These are phyloP conservation scores for Toxicodendron radicans DNA, from an alignment of 345 rosid genomes.

Conservation along the genomic window DNA sequence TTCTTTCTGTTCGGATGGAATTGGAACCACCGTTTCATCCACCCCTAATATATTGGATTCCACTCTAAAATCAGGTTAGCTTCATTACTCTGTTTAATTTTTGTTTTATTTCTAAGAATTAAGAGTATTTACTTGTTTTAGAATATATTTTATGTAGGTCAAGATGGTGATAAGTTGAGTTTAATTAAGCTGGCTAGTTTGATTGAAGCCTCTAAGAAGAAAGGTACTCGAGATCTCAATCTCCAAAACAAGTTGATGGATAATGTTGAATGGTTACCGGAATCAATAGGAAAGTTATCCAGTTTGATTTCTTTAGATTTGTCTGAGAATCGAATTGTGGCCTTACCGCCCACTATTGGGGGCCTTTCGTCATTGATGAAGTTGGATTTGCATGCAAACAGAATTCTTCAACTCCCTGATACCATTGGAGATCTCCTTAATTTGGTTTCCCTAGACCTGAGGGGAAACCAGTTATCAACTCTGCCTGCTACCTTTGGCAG, in stretches of 20 bases:
- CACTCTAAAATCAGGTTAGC: constrained; percentile 60
- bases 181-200: constrained; percentile 90
- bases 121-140: background rate
- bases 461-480: constrained; percentile 73
- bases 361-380: constrained; percentile 72
- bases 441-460: constrained; percentile 62
- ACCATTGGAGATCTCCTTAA: constrained; percentile 71
- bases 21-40: constrained; percentile 36
- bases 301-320: constrained; percentile 65
- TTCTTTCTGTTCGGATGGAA: constrained; percentile 48
- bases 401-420: constrained; percentile 67
- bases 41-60: constrained; percentile 56
- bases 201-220: constrained; percentile 84
- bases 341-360: constrained; percentile 66
- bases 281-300: constrained; percentile 77
- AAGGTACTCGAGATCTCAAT: constrained; percentile 73
- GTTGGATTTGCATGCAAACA: constrained; percentile 82
- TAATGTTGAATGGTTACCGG: constrained; percentile 92
- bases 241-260: constrained; percentile 83
- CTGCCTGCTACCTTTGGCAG: constrained; percentile 63
- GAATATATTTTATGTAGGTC: constrained; percentile 42
- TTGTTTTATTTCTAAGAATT: background rate
- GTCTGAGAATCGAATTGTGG: constrained; percentile 76
- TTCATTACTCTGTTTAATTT: background rate
- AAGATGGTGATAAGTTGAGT: constrained; percentile 73